Evolutionary conservation across 805 yeast genomes (phyloP), one percentile per base, ranked within the genome.

Genomic region (Suhomyces faveliae): DNA sequence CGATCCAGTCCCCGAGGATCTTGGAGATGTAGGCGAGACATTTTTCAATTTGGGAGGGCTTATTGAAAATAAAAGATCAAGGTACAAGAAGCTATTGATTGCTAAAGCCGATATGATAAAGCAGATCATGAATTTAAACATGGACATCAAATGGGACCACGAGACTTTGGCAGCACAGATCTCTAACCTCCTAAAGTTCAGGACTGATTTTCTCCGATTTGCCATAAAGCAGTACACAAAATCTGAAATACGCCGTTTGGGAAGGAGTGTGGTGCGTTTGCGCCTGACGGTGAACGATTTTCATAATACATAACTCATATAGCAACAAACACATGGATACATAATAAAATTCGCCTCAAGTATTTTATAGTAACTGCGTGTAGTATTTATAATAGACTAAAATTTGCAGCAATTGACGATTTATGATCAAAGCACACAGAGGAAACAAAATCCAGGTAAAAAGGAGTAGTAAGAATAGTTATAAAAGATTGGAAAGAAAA

Each of bases 91-190:
- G 17, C 69, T 74, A 30, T 50, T 81, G 4, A 48, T 73, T 5
- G 54, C 63, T 3, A 74, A 73, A 23, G 59, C 71, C 4, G 76
- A 71, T n/a, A 63, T 71, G 19, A 71, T 76, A 42, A 61, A 64
- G 25, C 68, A 68, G 35, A 61, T 85, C 37, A 54, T 71, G 50
- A 67, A 61, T 9, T 53, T 84, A 40, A 79, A 76, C 50, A 50
- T 58, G 15, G 80, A 74, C 3, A 73, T 86, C 20, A 79, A 74
- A 46, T 51, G 54, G 20, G 74, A 68, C n/a, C 87, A 86, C 61
- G 92, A 86, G 56, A 55, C 62, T 1, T 53, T 85, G 3, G 90
- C 91, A 0, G 76, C 80, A 43, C 86, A 83, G 59, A 67, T 84
- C 15, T 83, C 83, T 44, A 79, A 76, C 43, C 84, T 79, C 50